Base-by-base conservation (phyloP, 1,139 yeast genomes). In the Suzukiozyma palmioleophila region DNA sequence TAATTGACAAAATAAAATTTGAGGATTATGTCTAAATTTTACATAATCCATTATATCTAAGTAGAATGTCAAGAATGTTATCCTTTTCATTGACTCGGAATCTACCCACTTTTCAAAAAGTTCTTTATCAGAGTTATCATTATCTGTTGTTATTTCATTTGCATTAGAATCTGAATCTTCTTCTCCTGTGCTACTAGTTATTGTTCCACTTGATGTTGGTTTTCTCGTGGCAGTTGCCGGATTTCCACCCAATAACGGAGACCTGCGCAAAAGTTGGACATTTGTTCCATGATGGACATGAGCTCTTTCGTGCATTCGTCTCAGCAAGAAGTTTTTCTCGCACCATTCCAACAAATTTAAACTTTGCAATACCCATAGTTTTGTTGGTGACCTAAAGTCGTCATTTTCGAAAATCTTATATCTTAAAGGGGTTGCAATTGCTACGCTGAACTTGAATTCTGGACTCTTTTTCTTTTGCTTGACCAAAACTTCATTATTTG, bases 1-100 rank as follows among this genome's bases (percentile, higher is more conserved):
- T 37, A 88, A 69, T 51, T 87, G 89, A 53, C 81, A 84, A 26
- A 87, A 82, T 41, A 80, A 73, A 34, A 87, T 69, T 34, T 78
- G 77, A 29, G 84, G 73, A 32, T 80, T 74, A 58, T 87, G 95
- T 5, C 95, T 84, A 60, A 84, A 86, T 39, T 85, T 75, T 26
- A 84, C 76, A n/a, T 88, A 85, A 60, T 87, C 94, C 18, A 82
- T 73, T 1, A 84, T 80, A 57, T 87, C 96, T 52, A 84, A 67
- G 51, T 83, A 83, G 56, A 87, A 87, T 3, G 92, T 87, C 75
- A 84, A 79, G 42, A 83, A 75, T 1, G 95, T 87, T 3, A 85
- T 75, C 39, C 96, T 64, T 57, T 86, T 87, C 68, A 86, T 70
- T 37, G 83, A 78, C 57, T 87, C 96, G 36, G 79, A 77, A 42